Evolutionary conservation across 2,329 filamentous ascomycete species (phyloP).

Genomic region (Aureobasidium uvarum): DNA sequence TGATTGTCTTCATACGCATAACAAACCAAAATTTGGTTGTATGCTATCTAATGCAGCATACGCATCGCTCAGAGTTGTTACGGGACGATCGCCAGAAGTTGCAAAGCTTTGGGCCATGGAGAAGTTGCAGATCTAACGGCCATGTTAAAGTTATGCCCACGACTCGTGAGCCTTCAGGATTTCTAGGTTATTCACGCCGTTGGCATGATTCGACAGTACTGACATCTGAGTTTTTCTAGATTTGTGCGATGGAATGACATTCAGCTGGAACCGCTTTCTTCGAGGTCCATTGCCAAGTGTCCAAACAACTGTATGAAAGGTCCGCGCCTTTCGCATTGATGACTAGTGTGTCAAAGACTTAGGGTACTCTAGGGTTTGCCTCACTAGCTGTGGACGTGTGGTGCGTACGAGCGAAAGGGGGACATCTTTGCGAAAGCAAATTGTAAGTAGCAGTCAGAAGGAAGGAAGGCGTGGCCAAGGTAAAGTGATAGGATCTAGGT

Average conservation of each 20-base stretch:
- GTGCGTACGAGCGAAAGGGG: background rate
- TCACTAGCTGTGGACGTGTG: background rate
- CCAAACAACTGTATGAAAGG: background rate
- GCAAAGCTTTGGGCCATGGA: background rate
- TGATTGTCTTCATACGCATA: background rate
- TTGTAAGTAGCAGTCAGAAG: background rate
- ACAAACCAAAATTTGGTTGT: background rate
- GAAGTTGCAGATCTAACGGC: background rate
- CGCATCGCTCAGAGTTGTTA: background rate
- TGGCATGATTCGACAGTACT: background rate
- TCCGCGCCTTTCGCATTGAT: background rate
- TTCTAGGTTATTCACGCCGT: background rate
- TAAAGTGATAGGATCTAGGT: background rate
- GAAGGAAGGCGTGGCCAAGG: background rate
- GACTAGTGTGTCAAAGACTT: slow-evolving; percentile 5
- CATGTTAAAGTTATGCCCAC: background rate
- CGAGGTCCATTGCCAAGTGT: background rate
- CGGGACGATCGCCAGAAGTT: background rate
- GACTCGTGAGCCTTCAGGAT: background rate
- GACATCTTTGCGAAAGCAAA: background rate
- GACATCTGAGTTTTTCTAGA: background rate
- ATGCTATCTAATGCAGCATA: background rate
- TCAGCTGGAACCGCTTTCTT: background rate
- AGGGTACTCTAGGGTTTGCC: background rate
- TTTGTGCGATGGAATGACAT: background rate